Percentiles rank a stretch among this genome's conserved stretches.
phyloP scores from a whole-genome alignment of 75 land plant genomes.

The Gnetum montanum region DNA sequence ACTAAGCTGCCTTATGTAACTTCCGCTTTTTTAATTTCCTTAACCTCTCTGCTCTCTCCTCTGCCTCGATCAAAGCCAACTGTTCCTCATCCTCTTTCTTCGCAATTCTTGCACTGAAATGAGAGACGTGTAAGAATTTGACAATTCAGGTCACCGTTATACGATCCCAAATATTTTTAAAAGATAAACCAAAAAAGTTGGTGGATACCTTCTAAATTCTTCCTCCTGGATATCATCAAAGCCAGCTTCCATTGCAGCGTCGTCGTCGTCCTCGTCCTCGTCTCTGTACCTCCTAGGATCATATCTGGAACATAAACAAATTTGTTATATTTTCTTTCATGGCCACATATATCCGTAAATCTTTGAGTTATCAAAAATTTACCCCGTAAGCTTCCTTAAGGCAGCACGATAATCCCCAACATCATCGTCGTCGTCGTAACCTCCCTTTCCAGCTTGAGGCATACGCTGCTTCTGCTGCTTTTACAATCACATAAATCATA shows the following conservation, averaged over 20 bases:
- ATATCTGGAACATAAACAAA: slow-evolving; percentile 19
- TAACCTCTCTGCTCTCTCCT: slow-evolving; percentile 26
- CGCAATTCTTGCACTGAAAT: slow-evolving; percentile 26
- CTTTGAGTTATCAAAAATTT: too few species aligned
- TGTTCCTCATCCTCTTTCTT: slow-evolving; percentile 37
- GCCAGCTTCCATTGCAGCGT: slow-evolving; percentile 29
- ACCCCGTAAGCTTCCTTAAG: slow-evolving; percentile 26
- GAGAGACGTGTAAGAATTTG: too few species aligned
- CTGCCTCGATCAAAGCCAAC: slow-evolving; percentile 30
- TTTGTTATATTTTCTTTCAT: too few species aligned
- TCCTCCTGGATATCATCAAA: slow-evolving; percentile 29
- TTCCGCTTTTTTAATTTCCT: slow-evolving; percentile 5
- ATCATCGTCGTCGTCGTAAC: slow-evolving; percentile 10
- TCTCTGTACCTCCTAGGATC: slow-evolving; percentile 30
- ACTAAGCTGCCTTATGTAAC: slow-evolving; percentile 6
- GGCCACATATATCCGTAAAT: too few species aligned
- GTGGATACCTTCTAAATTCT: slow-evolving; percentile 31
- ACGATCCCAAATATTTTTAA: too few species aligned
- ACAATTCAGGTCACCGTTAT: too few species aligned
- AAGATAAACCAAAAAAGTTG: too few species aligned
- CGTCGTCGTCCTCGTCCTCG: slow-evolving; percentile 37
- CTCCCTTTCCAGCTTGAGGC: not conserved
- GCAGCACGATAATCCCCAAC: slow-evolving; percentile 10
- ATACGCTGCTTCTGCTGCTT: too few species aligned
- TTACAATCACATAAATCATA: too few species aligned